These are phyloP conservation scores for Lactarius pseudohatsudake DNA, from an alignment of 768 basidiomycete species.

Conservation along the genomic window DNA sequence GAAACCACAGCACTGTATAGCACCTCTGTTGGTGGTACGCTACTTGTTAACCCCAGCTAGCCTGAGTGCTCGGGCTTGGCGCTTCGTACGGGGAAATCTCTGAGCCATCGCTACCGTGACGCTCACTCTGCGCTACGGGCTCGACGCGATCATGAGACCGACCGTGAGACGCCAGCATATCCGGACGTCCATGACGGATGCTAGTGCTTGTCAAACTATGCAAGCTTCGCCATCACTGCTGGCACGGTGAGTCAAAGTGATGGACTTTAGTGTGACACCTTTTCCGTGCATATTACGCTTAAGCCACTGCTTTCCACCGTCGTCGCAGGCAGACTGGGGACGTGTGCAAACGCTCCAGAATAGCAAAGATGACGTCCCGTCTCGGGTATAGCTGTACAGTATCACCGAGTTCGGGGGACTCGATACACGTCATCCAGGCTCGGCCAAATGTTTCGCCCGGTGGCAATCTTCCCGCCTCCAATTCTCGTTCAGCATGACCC, in stretches of 20 bases:
- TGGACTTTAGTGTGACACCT: not conserved
- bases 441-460: too few species aligned
- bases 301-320: not conserved
- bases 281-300: not conserved
- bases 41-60: not conserved
- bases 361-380: not conserved
- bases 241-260: too few species aligned
- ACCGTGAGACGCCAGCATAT: not conserved
- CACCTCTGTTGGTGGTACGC: not conserved
- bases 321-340: not conserved
- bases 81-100: too few species aligned
- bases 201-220: not conserved
- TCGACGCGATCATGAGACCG: not conserved
- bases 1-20: not conserved
- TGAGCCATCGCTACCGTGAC: too few species aligned
- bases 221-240: not conserved
- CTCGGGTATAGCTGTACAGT: too few species aligned
- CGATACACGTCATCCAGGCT: too few species aligned
- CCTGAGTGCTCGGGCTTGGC: too few species aligned
- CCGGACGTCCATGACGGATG: not conserved
- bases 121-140: too few species aligned
- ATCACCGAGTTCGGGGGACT: too few species aligned
- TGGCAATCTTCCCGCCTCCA: too few species aligned
- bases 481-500: too few species aligned
- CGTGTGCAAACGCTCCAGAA: not conserved